Evolutionary conservation across 768 basidiomycete species (phyloP).

Genomic region (Rhodosporidiobolus sp.): DNA sequence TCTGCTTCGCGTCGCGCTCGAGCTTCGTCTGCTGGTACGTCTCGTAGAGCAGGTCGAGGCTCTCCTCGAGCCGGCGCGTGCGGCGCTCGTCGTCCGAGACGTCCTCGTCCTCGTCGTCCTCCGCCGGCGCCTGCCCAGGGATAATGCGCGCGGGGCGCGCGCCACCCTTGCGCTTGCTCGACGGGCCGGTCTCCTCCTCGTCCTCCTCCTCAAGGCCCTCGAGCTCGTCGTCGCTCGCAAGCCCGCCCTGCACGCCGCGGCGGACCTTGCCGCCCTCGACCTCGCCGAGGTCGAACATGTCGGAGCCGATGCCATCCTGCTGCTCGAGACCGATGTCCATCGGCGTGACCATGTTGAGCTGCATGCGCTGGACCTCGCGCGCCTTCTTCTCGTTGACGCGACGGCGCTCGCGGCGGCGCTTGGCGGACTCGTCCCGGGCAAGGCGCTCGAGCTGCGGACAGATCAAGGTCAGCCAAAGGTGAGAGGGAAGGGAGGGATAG

Average conservation of each 20-base stretch:
- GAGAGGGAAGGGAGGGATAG: background rate
- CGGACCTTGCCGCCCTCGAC: slow-evolving; percentile 55
- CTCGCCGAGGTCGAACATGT: slow-evolving; percentile 78
- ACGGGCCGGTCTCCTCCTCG: slow-evolving; percentile 46
- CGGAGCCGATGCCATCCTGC: slow-evolving; percentile 70
- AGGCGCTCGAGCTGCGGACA: slow-evolving; percentile 69
- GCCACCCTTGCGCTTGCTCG: slow-evolving; percentile 28
- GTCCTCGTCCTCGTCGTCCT: slow-evolving; percentile 55
- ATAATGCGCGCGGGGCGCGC: slow-evolving; percentile 49
- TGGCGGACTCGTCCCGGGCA: slow-evolving; percentile 69
- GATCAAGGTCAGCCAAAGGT: slow-evolving; percentile 9
- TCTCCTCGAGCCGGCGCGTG: slow-evolving; percentile 70
- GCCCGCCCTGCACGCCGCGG: slow-evolving; percentile 50
- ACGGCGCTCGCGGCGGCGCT: slow-evolving; percentile 73
- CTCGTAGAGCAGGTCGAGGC: slow-evolving; percentile 84
- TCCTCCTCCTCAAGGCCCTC: slow-evolving; percentile 47
- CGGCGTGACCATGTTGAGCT: slow-evolving; percentile 96
- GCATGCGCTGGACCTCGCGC: slow-evolving; percentile 87
- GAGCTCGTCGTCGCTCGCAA: slow-evolving; percentile 52
- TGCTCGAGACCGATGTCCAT: slow-evolving; percentile 89
- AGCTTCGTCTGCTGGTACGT: slow-evolving; percentile 73
- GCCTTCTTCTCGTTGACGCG: slow-evolving; percentile 82
- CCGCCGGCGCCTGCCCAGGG: slow-evolving; percentile 53
- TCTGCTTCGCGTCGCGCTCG: slow-evolving; percentile 83
- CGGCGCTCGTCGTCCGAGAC: slow-evolving; percentile 64